A percentile compares a stretch with the other conserved stretches of the same genome.
Conservation (phyloP, 106 monocot species). For the Dactylorhiza incarnata region DNA sequence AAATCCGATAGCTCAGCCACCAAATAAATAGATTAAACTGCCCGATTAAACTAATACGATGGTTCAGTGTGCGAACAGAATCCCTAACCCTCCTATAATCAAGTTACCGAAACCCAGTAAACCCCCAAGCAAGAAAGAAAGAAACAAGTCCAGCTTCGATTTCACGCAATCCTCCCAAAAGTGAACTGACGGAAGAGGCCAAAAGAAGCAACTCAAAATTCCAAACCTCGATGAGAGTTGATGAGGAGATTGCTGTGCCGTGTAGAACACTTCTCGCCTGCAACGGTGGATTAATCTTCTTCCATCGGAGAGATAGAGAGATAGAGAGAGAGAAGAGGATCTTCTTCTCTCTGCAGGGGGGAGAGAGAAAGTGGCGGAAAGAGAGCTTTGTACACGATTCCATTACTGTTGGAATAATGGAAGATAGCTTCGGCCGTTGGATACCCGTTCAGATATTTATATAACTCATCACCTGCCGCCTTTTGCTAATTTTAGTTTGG, state of each 20-base stretch:
- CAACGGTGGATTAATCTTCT: background rate
- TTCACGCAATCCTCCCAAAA: conserved; percentile 1
- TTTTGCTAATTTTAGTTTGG: too few species aligned
- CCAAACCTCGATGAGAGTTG: background rate
- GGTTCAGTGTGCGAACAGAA: background rate
- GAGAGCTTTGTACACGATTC: too few species aligned
- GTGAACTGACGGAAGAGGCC: background rate
- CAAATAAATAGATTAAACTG: background rate
- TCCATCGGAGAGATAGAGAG: too few species aligned
- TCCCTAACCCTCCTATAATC: background rate
- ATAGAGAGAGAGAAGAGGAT: too few species aligned
- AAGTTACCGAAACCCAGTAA: background rate
- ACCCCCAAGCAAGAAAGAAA: background rate
- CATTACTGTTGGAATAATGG: too few species aligned
- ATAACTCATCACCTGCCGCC: too few species aligned
- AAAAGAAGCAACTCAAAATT: background rate
- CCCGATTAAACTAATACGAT: background rate
- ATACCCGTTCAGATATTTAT: too few species aligned
- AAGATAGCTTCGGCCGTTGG: too few species aligned
- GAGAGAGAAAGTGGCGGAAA: too few species aligned
- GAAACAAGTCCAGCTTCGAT: background rate
- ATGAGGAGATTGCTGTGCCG: background rate
- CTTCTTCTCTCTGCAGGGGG: too few species aligned
- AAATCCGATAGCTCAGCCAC: background rate
- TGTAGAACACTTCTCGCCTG: background rate